Evolutionary conservation across 1,284 basidiomycete species (phyloP).

Genomic region (Cryptococcus maquisensis): DNA sequence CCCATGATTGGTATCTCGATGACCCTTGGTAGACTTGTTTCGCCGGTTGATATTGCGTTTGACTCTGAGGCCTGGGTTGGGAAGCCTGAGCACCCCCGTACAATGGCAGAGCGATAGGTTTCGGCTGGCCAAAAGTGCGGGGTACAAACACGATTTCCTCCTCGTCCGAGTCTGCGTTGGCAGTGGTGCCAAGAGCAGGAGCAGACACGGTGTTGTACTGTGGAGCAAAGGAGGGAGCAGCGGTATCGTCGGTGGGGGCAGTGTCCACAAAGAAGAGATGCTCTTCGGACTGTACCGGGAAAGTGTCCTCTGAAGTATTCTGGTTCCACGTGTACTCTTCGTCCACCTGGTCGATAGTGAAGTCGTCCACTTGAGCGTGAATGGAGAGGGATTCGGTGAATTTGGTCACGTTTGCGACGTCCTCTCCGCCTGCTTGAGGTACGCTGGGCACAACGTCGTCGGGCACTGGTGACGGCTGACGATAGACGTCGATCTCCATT

Average conservation of each 20-base stretch:
- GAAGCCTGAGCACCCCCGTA: too few relatives aligned
- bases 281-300: not conserved
- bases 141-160: constrained; percentile 45
- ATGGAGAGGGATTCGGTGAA: not conserved
- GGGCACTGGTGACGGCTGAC: too few relatives aligned
- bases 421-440: not conserved
- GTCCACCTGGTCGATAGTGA: not conserved
- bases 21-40: not conserved
- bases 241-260: not conserved
- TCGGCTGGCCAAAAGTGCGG: constrained; percentile 22
- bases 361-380: not conserved
- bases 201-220: constrained; percentile 20
- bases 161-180: constrained; percentile 18
- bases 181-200: constrained; percentile 17
- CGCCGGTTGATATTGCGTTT: too few relatives aligned
- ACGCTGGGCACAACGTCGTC: not conserved
- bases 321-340: not conserved
- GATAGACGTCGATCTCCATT: constrained; percentile 26
- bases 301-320: not conserved
- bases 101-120: constrained; percentile 20
- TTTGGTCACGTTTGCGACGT: not conserved
- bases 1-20: not conserved
- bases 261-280: constrained; percentile 34
- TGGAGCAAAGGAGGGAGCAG: constrained; percentile 4
- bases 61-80: too few relatives aligned